Base-by-base conservation (phyloP, 371 early-diverging fungal species). In the Nematocida minor region DNA sequence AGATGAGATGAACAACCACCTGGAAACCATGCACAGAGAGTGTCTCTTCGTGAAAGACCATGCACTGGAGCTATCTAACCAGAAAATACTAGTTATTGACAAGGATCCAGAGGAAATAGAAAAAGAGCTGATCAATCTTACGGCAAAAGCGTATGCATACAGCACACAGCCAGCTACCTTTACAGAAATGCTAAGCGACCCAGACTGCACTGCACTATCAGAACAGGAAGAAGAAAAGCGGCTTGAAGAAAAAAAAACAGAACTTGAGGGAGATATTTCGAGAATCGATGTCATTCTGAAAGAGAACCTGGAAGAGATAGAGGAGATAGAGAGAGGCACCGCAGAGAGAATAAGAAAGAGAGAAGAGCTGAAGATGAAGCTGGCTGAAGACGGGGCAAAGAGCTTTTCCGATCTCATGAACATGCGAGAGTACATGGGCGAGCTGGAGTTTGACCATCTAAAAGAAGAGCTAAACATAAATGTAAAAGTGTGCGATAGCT, bases 371-470 rank as follows among this genome's bases (percentile, higher is more conserved):
- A 80, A 67, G 55, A 55, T 66, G 18, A 66, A 63, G 22, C 70
- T 84, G 32, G 55, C 80, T n/a, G 41, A 51, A 27, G 42, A 74
- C 48, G 78, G 83, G 11, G 18, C 60, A 16, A n/a, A 55, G 1
- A 55, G 44, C 57, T 86, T 86, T 77, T 27, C 55, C 32, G 55
- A 69, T 36, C 54, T 79, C 2, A 84, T 84, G 48, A 38, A 11
- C 16, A 54, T 41, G 49, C 66, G 97, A 49, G 94, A 93, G 2
- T 97, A 92, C 85, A 86, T 87, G 20, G 97, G 96, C 18, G 81
- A 85, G 44, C 87, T 98, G 16, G 84, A 87, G 40, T 90, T 97
- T 74, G 87, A 91, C 55, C 95, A 96, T 82, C 57, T 84, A 1
- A 82, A 86, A 31, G 86, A 90, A 71, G 85, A 84, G 48, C 86